phyloP scores from a whole-genome alignment of 2,329 filamentous ascomycete species.

The Colletotrichum echinochloae region DNA sequence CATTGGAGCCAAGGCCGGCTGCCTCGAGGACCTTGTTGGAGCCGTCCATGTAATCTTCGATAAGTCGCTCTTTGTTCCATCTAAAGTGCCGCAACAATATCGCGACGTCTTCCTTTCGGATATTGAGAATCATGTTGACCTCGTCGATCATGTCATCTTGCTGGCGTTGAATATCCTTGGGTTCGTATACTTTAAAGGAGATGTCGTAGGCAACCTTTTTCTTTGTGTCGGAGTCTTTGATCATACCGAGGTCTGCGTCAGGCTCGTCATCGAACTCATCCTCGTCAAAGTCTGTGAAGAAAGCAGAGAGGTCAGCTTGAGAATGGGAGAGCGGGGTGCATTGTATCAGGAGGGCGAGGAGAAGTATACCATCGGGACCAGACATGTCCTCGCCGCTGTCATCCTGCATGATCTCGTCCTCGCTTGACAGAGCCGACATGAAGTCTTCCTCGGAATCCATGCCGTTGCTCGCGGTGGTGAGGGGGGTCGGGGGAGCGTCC shows the following conservation, averaged over 20 bases:
- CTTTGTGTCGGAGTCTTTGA: constrained; percentile 76
- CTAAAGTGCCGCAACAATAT: constrained; percentile 89
- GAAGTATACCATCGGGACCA: constrained; percentile 60
- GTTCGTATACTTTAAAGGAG: constrained; percentile 84
- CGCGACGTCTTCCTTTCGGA: constrained; percentile 88
- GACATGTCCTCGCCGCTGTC: constrained; percentile 80
- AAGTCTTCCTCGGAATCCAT: constrained; percentile 99
- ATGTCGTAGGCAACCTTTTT: constrained; percentile 84
- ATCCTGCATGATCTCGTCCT: constrained; percentile 79
- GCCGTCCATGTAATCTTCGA: constrained; percentile 96
- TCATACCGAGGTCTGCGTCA: constrained; percentile 65
- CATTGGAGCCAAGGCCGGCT: constrained; percentile 80
- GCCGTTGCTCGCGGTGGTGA: constrained; percentile 65
- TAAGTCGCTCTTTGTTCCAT: constrained; percentile 96
- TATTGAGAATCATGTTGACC: constrained; percentile 90
- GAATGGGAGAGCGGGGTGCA: constrained; percentile 36
- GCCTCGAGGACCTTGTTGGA: constrained; percentile 83
- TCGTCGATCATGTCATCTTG: constrained; percentile 90
- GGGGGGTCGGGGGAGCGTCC: constrained; percentile 64
- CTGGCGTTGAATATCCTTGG: constrained; percentile 83
- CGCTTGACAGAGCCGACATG: constrained; percentile 85
- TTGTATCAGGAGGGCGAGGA: constrained; percentile 28
- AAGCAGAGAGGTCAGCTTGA: constrained; percentile 17
- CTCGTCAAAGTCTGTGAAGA: constrained; percentile 64
- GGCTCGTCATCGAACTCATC: constrained; percentile 69